Conservation (phyloP, 805 yeast genomes). For the Ogataea ramenticola region DNA sequence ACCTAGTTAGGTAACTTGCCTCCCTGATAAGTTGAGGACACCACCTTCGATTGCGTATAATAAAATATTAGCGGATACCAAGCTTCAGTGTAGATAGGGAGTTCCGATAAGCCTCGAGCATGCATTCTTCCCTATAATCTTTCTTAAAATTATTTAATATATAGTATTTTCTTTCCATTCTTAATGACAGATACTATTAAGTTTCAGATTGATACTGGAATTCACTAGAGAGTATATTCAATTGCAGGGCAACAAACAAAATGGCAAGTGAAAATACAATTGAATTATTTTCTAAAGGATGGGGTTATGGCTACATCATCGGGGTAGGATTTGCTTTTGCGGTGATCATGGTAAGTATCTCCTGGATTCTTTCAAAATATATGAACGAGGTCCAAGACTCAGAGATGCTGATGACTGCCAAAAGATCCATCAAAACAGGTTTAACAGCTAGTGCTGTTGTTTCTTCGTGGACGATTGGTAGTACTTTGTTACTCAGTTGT, state of each 20-base stretch:
- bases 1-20: too few relatives aligned
- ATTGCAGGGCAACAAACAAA: too few relatives aligned
- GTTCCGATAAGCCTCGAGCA: too few relatives aligned
- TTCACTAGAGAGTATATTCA: background rate
- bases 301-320: conserved; percentile 36
- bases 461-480: conserved; percentile 30
- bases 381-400: conserved; percentile 35
- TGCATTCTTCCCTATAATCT: too few relatives aligned
- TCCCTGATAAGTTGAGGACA: too few relatives aligned
- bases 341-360: conserved; percentile 28
- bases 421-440: conserved; percentile 29
- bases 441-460: conserved; percentile 30
- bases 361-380: conserved; percentile 27
- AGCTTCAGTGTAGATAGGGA: too few relatives aligned
- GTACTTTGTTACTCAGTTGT: conserved; percentile 23
- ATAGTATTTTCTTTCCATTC: too few relatives aligned
- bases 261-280: conserved; percentile 1
- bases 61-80: too few relatives aligned
- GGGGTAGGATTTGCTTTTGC: conserved; percentile 41
- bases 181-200: too few relatives aligned
- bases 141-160: too few relatives aligned
- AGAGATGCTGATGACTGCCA: conserved; percentile 33
- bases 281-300: conserved; percentile 6
- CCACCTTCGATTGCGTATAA: too few relatives aligned
- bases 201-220: too few relatives aligned